These are phyloP conservation scores for Teratosphaeria epicoccoides DNA, from an alignment of 2,329 filamentous ascomycete species.

Conservation along the genomic window DNA sequence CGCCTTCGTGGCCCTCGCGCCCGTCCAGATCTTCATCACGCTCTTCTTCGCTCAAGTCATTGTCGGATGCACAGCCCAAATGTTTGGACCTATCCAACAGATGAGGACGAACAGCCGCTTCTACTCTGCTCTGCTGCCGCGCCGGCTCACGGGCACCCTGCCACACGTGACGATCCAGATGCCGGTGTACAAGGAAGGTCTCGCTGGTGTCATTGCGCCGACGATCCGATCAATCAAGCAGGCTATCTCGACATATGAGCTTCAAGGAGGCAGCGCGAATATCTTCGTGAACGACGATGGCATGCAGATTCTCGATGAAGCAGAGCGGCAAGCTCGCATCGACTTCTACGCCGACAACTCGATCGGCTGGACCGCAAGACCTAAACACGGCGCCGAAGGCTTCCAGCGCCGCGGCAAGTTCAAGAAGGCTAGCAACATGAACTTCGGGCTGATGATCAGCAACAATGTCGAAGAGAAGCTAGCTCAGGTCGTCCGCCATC, in stretches of 20 bases:
- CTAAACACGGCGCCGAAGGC: slow-evolving; percentile 39
- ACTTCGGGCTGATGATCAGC: slow-evolving; percentile 54
- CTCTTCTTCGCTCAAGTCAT: slow-evolving; percentile 74
- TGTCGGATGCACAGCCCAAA: slow-evolving; percentile 62
- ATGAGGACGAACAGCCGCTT: slow-evolving; percentile 65
- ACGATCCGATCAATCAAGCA: slow-evolving; percentile 69
- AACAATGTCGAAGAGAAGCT: slow-evolving; percentile 53
- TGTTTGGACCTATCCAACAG: slow-evolving; percentile 64
- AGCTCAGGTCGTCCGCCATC: slow-evolving; percentile 26
- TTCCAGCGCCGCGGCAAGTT: slow-evolving; percentile 53
- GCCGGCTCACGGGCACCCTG: slow-evolving; percentile 48
- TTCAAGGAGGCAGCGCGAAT: slow-evolving; percentile 67
- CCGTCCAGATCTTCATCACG: slow-evolving; percentile 69
- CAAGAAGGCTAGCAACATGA: slow-evolving; percentile 61
- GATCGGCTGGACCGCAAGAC: slow-evolving; percentile 41
- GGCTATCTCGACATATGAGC: slow-evolving; percentile 65
- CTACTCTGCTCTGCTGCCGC: slow-evolving; percentile 63
- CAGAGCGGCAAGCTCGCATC: slow-evolving; percentile 34
- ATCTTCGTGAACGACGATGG: slow-evolving; percentile 70
- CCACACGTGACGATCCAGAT: slow-evolving; percentile 70
- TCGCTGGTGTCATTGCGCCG: slow-evolving; percentile 62
- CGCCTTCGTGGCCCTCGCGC: slow-evolving; percentile 54
- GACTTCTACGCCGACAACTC: slow-evolving; percentile 41
- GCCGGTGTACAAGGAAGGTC: slow-evolving; percentile 78
- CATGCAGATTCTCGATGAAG: slow-evolving; percentile 52